Evolutionary conservation across 2,329 filamentous ascomycete species (phyloP), one percentile per base, ranked within the genome.

Genomic region (Stylonectria norvegica): DNA sequence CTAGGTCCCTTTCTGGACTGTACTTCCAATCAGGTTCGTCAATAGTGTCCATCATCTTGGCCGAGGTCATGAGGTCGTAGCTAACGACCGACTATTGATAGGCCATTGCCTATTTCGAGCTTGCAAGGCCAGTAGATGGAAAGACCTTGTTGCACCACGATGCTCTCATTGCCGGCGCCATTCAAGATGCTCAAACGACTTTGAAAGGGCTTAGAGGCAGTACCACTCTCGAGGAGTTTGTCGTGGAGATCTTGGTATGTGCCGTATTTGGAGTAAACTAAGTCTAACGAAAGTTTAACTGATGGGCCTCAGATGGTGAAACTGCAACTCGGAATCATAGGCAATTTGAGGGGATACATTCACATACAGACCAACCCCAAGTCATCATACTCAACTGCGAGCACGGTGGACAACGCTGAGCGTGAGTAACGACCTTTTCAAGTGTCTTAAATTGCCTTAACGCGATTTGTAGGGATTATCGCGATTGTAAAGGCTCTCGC

Each of bases 301-400:
- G 7, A 43, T 7, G 0, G n/a, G 14, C 10, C 17, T 10, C 19
- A 78, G 75, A 79, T 77, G 69, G 68, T 79, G 10, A 72, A 69
- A 49, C 58, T 83, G 15, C 71, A 76, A 17, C 57, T 79, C 2
- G 61, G 56, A n/a, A 74, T 81, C 25, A 62, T 68, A 0, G 66
- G 69, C 0, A 59, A 75, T 34, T 58, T 81, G 33, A 70, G 60
- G 2, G 76, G 76, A 4, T 70, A 64, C 35, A 66, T 79, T 0
- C 79, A 80, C 51, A 64, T 82, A n/a, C 77, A 81, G 55, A 78
- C 73, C 4, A 81, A 83, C 41, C 76, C 79, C 0, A 71, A 72
- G 38, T 68, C 73, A 36, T 69, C 75, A 0, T 78, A 78, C 47
- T 71, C 71, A 1, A 68, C 65, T 0, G 50, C 64, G 2, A 71